Evolutionary conservation across 257 asterid species (phyloP), one percentile per base, ranked within the genome.

Genomic region (Lycium ferocissimum): DNA sequence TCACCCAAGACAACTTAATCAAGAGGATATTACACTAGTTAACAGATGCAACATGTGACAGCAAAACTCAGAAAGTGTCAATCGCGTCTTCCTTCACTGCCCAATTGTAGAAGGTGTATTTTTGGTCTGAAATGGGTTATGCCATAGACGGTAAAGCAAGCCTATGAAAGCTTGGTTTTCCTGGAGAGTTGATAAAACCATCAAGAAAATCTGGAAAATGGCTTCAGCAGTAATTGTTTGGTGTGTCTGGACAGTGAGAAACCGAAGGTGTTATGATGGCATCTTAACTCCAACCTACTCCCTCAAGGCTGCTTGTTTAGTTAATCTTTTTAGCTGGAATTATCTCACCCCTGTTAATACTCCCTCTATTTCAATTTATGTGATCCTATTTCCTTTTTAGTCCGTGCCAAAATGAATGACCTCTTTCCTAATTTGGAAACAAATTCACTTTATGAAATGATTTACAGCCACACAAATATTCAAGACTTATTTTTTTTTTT

Each of bases 51-150:
- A 67, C 76, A 37, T 67, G 76, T 67, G 51, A 14, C 49, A 67
- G 76, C 76, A 67, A 67, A 14, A 49, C 76, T 67, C 51, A 67
- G 76, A 67, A 59, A 67, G 76, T 37, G 76, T 37, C 45, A 67
- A n/a, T 9, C 18, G 35, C 18, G 22, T 67, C 51, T 37, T 37
- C 51, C 76, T 67, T 67, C 51, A 35, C 26, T 67, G 76, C 22
- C 51, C 51, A 37, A 37, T 67, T 14, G 51, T 67, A 14, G 37
- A 37, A 37, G 51, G 35, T 67, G 22, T 37, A 67, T 7, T 67
- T 67, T 67, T 67, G 76, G 49, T 67, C 51, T 37, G 22, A 14
- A 67, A 67, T 67, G 76, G 73, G 51, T 67, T 67, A 37, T 67
- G 51, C 76, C 22, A 67, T 12, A 35, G 22, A 67, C 14, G 26